Conservation (phyloP, 1,139 yeast genomes). For the Yamadazyma dendronema region DNA sequence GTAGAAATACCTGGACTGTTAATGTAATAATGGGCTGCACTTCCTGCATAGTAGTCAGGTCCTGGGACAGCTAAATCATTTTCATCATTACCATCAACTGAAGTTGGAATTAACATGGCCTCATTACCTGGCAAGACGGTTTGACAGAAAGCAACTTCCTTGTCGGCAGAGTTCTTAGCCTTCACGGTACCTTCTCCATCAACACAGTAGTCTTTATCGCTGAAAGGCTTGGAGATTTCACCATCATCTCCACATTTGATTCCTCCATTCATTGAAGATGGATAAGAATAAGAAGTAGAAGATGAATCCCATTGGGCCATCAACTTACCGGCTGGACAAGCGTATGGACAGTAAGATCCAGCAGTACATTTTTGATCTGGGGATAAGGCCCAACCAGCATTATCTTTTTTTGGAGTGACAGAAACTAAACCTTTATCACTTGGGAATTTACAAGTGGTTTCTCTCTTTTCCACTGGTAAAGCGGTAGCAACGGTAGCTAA, state of each 20-base stretch:
- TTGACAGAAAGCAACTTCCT: constrained; percentile 81
- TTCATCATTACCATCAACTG: constrained; percentile 46
- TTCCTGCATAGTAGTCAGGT: constrained; percentile 64
- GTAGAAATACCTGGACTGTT: constrained; percentile 83
- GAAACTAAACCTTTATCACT: constrained; percentile 61
- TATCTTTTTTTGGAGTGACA: constrained; percentile 54
- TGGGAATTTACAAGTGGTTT: constrained; percentile 65
- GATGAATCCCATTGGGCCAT: constrained; percentile 76
- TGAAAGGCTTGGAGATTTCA: constrained; percentile 59
- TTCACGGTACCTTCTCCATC: constrained; percentile 73
- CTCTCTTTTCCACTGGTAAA: constrained; percentile 29
- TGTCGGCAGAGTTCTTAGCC: constrained; percentile 54
- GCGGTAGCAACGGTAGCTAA: constrained; percentile 28
- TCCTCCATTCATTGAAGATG: constrained; percentile 81
- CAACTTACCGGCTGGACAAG: constrained; percentile 80
- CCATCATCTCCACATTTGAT: constrained; percentile 73
- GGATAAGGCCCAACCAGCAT: constrained; percentile 89
- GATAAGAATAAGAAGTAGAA: constrained; percentile 59
- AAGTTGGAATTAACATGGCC: constrained; percentile 88
- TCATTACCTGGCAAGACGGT: constrained; percentile 92
- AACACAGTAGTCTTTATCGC: constrained; percentile 61
- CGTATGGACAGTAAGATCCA: constrained; percentile 83
- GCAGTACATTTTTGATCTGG: constrained; percentile 71
- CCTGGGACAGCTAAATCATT: constrained; percentile 80
- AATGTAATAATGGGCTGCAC: constrained; percentile 85